Conservation (phyloP, 2,329 filamentous ascomycete genomes). For the Juglanconis juglandina region DNA sequence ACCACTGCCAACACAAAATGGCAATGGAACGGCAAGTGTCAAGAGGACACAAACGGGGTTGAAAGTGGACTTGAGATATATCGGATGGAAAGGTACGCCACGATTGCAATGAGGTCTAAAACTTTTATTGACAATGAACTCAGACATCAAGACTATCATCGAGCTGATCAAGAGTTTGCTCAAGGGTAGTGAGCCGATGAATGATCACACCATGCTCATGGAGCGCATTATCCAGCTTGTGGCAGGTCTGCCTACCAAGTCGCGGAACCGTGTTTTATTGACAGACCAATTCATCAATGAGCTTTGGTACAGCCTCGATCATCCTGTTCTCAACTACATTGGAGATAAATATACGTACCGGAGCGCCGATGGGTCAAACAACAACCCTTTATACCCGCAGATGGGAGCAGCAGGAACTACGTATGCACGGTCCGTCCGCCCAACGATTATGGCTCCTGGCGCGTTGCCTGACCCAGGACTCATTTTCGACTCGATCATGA, state of each 20-base stretch:
- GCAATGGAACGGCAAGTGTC: slow-evolving; percentile 57
- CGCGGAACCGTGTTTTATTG: slow-evolving; percentile 57
- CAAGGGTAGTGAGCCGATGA: slow-evolving; percentile 58
- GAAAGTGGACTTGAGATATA: slow-evolving; percentile 53
- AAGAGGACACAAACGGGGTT: slow-evolving; percentile 48
- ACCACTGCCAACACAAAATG: slow-evolving; percentile 61
- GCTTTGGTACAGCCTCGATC: slow-evolving; percentile 69
- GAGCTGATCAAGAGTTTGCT: slow-evolving; percentile 60
- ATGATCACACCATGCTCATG: slow-evolving; percentile 78
- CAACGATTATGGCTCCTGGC: slow-evolving; percentile 56
- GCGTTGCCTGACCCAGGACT: slow-evolving; percentile 64
- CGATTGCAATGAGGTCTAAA: not conserved
- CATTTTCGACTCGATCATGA: slow-evolving; percentile 63
- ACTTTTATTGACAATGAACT: slow-evolving; percentile 18
- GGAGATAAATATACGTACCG: slow-evolving; percentile 64
- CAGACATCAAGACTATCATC: slow-evolving; percentile 61
- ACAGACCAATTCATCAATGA: slow-evolving; percentile 66
- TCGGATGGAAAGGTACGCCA: slow-evolving; percentile 45
- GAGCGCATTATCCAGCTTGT: slow-evolving; percentile 70
- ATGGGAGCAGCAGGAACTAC: slow-evolving; percentile 65
- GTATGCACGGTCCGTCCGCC: slow-evolving; percentile 63
- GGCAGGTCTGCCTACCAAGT: slow-evolving; percentile 59
- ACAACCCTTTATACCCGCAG: slow-evolving; percentile 64
- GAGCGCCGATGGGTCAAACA: slow-evolving; percentile 67
- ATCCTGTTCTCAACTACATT: slow-evolving; percentile 66